A percentile compares a stretch with the other conserved stretches of the same genome.
Conservation (phyloP, 2,329 filamentous ascomycete genomes). For the Colletotrichum tabaci region DNA sequence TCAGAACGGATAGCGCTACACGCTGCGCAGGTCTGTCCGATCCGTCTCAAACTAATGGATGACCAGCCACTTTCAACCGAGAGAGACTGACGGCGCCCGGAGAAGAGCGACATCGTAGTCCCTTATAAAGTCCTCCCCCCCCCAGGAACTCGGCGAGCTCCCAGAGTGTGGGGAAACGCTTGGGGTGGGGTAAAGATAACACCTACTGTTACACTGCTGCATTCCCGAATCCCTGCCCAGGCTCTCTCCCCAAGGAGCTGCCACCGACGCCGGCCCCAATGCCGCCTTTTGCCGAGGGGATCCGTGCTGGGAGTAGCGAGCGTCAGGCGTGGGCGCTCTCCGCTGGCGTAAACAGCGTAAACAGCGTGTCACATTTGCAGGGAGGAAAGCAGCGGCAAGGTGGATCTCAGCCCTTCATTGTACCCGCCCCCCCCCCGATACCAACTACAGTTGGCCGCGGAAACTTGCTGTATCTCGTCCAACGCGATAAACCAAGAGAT, state of each 20-base stretch:
- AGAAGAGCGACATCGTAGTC: constrained; percentile 38
- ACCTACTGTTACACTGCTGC: constrained; percentile 15
- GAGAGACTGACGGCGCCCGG: constrained; percentile 13
- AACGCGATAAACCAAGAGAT: background rate
- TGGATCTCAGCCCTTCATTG: constrained; percentile 15
- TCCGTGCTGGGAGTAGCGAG: constrained; percentile 18
- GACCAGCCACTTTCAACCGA: constrained; percentile 32
- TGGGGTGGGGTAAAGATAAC: constrained; percentile 40
- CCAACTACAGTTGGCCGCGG: constrained; percentile 14
- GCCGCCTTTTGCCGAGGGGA: constrained; percentile 43
- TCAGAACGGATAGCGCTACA: constrained; percentile 30
- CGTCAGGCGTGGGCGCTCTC: constrained; percentile 14
- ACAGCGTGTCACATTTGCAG: constrained; percentile 29
- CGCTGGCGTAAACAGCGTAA: constrained; percentile 37
- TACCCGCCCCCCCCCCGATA: background rate
- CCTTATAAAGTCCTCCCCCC: constrained; percentile 34
- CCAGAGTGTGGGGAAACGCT: constrained; percentile 39
- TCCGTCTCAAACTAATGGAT: constrained; percentile 35
- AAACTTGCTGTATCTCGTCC: background rate
- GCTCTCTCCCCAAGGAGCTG: constrained; percentile 31
- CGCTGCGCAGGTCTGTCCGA: constrained; percentile 17
- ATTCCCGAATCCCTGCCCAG: constrained; percentile 15
- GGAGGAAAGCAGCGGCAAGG: constrained; percentile 5
- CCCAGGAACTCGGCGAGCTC: constrained; percentile 36
- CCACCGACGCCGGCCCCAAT: constrained; percentile 39